Conservation (phyloP, 805 yeast genomes). For the Suhomyces sp. region DNA sequence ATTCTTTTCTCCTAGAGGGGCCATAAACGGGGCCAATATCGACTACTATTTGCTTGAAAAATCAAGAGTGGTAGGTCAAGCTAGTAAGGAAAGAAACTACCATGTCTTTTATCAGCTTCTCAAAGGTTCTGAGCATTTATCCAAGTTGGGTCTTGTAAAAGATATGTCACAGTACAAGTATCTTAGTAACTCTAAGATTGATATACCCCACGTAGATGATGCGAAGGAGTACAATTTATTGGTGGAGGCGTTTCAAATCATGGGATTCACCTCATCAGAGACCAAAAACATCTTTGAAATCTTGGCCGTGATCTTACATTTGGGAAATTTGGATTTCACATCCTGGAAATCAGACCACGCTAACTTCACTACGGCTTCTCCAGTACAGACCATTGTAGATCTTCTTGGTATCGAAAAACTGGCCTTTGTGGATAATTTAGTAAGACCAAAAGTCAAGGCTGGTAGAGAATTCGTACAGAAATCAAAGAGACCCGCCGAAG, state of each 20-base stretch:
- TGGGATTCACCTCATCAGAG: slow-evolving; percentile 64
- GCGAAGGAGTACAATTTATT: slow-evolving; percentile 61
- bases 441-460: slow-evolving; percentile 84
- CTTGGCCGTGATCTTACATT: slow-evolving; percentile 72
- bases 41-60: slow-evolving; percentile 94
- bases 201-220: slow-evolving; percentile 77
- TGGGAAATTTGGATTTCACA: slow-evolving; percentile 80
- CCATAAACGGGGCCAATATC: slow-evolving; percentile 82
- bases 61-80: slow-evolving; percentile 83
- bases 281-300: slow-evolving; percentile 57
- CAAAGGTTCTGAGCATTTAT: slow-evolving; percentile 57
- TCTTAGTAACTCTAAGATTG: slow-evolving; percentile 50
- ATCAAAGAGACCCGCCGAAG: slow-evolving; percentile 75
- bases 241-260: slow-evolving; percentile 61
- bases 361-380: slow-evolving; percentile 47
- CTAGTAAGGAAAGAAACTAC: slow-evolving; percentile 77
- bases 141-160: slow-evolving; percentile 42
- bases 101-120: slow-evolving; percentile 90
- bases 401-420: slow-evolving; percentile 61
- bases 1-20: slow-evolving; percentile 61
- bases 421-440: slow-evolving; percentile 53
- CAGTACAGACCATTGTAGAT: slow-evolving; percentile 50
- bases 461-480: slow-evolving; percentile 85
- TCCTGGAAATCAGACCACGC: slow-evolving; percentile 78
- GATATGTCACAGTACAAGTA: slow-evolving; percentile 49